Percentiles rank a stretch among this genome's conserved stretches.
Conservation (phyloP, 2,329 filamentous ascomycete species). For the Colletotrichum gloeosporioides region DNA sequence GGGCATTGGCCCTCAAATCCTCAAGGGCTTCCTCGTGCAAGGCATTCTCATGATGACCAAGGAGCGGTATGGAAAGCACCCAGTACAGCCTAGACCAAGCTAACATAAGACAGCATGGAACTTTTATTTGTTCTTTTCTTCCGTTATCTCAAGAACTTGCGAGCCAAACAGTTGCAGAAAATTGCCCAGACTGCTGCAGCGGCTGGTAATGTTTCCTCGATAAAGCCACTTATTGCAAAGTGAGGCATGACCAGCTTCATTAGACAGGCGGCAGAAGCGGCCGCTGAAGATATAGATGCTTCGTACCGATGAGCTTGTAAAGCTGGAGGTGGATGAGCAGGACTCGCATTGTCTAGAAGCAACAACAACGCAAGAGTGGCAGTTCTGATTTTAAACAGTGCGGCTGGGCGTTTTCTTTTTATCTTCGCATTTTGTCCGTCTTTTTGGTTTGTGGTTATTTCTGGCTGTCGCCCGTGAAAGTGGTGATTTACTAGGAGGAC, state of each 20-base stretch:
- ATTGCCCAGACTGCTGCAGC: conserved; percentile 67
- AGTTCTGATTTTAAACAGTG: neutral
- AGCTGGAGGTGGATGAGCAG: neutral
- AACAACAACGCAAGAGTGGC: neutral
- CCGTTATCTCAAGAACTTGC: conserved; percentile 77
- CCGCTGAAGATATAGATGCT: neutral
- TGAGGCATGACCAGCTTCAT: neutral
- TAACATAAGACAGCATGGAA: conserved; percentile 69
- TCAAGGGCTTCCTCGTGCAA: conserved; percentile 92
- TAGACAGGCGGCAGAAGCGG: neutral
- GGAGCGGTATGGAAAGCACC: conserved; percentile 69
- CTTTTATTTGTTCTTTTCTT: conserved; percentile 86
- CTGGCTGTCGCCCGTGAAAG: neutral
- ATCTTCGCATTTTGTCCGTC: neutral
- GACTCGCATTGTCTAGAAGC: neutral
- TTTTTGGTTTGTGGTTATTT: neutral
- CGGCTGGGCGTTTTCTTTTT: neutral
- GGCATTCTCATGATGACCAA: conserved; percentile 99
- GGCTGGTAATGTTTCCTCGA: neutral
- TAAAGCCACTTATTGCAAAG: neutral
- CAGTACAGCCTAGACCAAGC: neutral
- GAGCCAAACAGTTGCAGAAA: conserved; percentile 72
- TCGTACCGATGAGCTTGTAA: neutral
- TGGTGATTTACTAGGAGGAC: neutral
- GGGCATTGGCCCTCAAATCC: conserved; percentile 90